Base-by-base conservation (phyloP, 768 basidiomycete genomes). In the Rhodotorula paludigena region DNA sequence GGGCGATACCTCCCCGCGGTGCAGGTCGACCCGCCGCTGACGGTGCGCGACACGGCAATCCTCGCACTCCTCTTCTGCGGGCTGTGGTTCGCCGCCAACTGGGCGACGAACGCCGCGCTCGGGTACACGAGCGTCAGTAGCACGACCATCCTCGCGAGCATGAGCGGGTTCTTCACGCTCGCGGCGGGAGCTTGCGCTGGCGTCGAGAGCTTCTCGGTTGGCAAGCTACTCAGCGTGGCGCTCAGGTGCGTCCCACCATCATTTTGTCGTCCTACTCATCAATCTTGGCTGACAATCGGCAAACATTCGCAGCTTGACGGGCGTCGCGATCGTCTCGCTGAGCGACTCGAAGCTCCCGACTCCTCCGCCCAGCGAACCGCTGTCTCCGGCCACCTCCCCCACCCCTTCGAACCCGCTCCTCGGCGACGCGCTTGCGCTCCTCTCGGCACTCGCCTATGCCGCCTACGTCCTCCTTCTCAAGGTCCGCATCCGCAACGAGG, bases 131-230 rank as follows among this genome's bases (percentile, higher is more conserved):
- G 87, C 74, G 93, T 97, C n/a, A 90, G 90, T 4, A 94, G 91
- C 77, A 85, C 90, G 28, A 96, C 93, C 8, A 87, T 97, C 44
- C 78, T 96, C 58, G 88, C 89, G 3, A 86, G 87, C 75, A 93
- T 86, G 82, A 92, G 90, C 71, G 92, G 94, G 1, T 91, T 99
- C 79, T 97, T 98, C 76, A 98, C 93, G 0, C 80, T 98, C 54
- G 87, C 81, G 0, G 81, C 97, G 56, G 94, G 96, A 6, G 83
- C 88, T 30, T 67, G 93, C 32, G 89, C 90, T 66, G 83, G 83
- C 14, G 89, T 98, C 7, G 96, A 98, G 78, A 81, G 79, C 7
- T 78, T 97, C 57, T 88, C 88, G 0, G 48, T 84, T 4, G 79
- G 84, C 12, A 97, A 96, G 78, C 79, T 90, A 44, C 79, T 81